These are phyloP conservation scores for Arabidopsis hybrid DNA, from an alignment of 441 rosid genomes.

Conservation along the genomic window DNA sequence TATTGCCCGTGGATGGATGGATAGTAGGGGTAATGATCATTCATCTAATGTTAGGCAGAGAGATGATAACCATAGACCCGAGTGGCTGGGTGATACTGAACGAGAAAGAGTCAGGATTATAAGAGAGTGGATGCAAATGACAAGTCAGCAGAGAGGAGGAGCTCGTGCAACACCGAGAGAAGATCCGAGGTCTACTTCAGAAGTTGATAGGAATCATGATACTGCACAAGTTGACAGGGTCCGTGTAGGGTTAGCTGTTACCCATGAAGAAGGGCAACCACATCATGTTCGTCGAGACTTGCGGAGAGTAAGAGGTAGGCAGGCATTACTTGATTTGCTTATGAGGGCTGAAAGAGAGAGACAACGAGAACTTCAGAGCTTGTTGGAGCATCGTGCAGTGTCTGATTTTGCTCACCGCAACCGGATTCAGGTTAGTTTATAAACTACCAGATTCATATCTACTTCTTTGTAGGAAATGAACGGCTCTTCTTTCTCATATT, in stretches of 20 bases:
- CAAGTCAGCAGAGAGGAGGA: slow-evolving; percentile 62
- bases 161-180: slow-evolving; percentile 61
- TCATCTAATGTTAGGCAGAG: slow-evolving; percentile 65
- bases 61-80: slow-evolving; percentile 70
- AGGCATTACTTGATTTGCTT: slow-evolving; percentile 85
- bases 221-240: slow-evolving; percentile 59
- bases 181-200: slow-evolving; percentile 50
- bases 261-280: slow-evolving; percentile 73
- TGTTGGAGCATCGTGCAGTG: slow-evolving; percentile 93
- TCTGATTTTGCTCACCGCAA: slow-evolving; percentile 96
- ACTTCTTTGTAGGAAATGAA: slow-evolving; percentile 13
- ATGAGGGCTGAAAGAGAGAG: slow-evolving; percentile 90
- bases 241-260: slow-evolving; percentile 62
- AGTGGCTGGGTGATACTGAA: slow-evolving; percentile 97
- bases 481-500: slow-evolving; percentile 10
- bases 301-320: slow-evolving; percentile 92
- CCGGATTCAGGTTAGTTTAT: slow-evolving; percentile 75
- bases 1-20: slow-evolving; percentile 94
- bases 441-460: slow-evolving; percentile 13
- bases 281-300: slow-evolving; percentile 75
- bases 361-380: slow-evolving; percentile 83
- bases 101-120: slow-evolving; percentile 97
- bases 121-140: slow-evolving; percentile 50
- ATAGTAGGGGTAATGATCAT: slow-evolving; percentile 74
- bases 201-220: slow-evolving; percentile 30